These are phyloP conservation scores for Myriosclerotinia scirpicola DNA, from an alignment of 2,329 filamentous ascomycete genomes.

Conservation along the genomic window DNA sequence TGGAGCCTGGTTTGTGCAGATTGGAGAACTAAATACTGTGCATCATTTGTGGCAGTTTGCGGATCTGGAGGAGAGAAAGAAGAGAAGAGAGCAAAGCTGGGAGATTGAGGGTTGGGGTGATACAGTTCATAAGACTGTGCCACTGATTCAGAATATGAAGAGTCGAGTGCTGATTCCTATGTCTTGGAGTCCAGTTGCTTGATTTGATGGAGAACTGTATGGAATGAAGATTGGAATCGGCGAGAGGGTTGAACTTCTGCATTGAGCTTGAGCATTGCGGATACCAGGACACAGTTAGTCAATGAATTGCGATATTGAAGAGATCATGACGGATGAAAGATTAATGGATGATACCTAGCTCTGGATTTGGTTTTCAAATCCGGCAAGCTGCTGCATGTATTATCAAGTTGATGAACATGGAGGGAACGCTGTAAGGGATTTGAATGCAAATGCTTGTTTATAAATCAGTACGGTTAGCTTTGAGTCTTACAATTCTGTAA, in stretches of 20 bases:
- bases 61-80: constrained; percentile 89
- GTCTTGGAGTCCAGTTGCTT: constrained; percentile 89
- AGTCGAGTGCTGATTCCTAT: constrained; percentile 89
- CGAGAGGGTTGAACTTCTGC: neutral
- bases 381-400: constrained; percentile 29
- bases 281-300: constrained; percentile 10
- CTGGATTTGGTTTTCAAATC: neutral
- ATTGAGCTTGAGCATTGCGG: constrained; percentile 5
- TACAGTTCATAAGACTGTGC: constrained; percentile 97
- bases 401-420: neutral
- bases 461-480: neutral
- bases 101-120: constrained; percentile 92
- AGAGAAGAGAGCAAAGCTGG: constrained; percentile 93
- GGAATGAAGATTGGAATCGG: neutral
- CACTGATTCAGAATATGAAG: constrained; percentile 95
- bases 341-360: constrained; percentile 4
- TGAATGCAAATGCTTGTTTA: neutral
- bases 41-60: constrained; percentile 99
- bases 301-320: constrained; percentile 11
- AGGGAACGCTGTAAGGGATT: neutral
- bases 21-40: constrained; percentile 95
- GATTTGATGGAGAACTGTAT: neutral
- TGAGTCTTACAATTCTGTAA: neutral
- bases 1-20: constrained; percentile 97
- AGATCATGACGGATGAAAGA: neutral